Base-by-base conservation (phyloP, 164 flowering plant genomes). In the Liquidambar formosana region DNA sequence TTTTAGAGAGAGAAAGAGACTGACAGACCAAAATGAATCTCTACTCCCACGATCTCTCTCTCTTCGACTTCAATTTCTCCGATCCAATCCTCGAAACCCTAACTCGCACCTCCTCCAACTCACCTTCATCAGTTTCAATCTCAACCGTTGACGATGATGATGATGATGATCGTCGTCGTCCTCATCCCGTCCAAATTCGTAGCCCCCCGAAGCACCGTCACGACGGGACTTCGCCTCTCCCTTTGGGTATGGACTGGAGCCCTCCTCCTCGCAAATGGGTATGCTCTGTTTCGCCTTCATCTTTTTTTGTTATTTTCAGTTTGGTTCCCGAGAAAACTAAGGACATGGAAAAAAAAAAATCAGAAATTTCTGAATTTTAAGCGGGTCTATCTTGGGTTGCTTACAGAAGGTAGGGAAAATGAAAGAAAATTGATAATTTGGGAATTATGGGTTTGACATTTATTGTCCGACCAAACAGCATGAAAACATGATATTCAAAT, bases 181-280 rank as follows among this genome's bases (percentile, higher is more conserved):
- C n/a, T 26, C 60, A 41, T 10, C 26, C 62, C 19, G 19, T 8
- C 48, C 25, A 23, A 59, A 59, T 19, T n/a, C 74, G 28, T 14
- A 73, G 74, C 66, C 80, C 83, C 11, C 81, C 83, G 4, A 69
- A 59, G 68, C 80, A 78, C 67, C 76, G 85, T 52, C 85, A 82
- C 48, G 85, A 82, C 61, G 85, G 85, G 16, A 71, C 75, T 22
- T 82, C 85, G n/a, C 85, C 85, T 49, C 70, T 82, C 46, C 85
- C 85, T 22, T 58, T 82, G 45, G 85, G 85, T 28, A 82, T 82
- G 85, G 85, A 82, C 61, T 82, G 85, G 85, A 80, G 81, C 53
- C 73, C 73, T 3, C 83, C 85, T 67, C 85, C 85, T 57, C 76
- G 67, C 28, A 77, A 76, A 65, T 80, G 81, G 83, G 85, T 80